Evolutionary conservation across 106 monocot species (phyloP).

Genomic region (Alisma plantagoaquatica): DNA sequence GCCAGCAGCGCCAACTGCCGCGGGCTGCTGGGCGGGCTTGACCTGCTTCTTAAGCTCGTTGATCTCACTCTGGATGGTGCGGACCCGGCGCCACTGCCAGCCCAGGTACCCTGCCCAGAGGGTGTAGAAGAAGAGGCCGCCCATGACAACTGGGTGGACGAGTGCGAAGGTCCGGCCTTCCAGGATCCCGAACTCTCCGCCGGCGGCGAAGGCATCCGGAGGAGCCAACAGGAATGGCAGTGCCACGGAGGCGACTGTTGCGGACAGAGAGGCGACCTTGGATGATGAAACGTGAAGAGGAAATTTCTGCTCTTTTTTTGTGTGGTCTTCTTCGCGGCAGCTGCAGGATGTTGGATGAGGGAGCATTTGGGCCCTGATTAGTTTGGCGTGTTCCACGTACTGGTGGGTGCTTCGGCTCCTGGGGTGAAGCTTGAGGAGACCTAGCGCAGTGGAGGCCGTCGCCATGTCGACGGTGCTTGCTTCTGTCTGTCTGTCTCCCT

Average conservation of each 20-base stretch:
- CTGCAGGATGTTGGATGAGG: not conserved
- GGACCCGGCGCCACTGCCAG: constrained; percentile 93
- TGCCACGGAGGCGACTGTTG: constrained; percentile 8
- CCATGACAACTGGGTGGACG: constrained; percentile 81
- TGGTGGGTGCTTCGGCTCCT: not conserved
- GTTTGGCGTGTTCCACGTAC: not conserved
- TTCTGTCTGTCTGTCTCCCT: not conserved
- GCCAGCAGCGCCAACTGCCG: constrained; percentile 13
- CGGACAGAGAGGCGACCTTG: not conserved
- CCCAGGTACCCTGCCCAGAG: constrained; percentile 81
- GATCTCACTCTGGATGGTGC: constrained; percentile 83
- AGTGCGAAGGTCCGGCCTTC: constrained; percentile 66
- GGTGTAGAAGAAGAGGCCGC: constrained; percentile 68
- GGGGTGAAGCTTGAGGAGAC: constrained; percentile 6
- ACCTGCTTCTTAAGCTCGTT: constrained; percentile 87
- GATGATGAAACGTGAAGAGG: not conserved
- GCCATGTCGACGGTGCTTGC: no score
- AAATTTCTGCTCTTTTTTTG: not conserved
- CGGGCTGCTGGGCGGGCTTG: constrained; percentile 14
- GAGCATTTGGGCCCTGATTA: not conserved
- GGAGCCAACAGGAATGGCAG: constrained; percentile 8
- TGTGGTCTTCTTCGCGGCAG: not conserved
- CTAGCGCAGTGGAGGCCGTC: constrained; percentile 3
- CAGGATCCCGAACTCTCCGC: constrained; percentile 78
- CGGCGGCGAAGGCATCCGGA: constrained; percentile 50